phyloP scores from a whole-genome alignment of 2,329 filamentous ascomycete species.

The Aotearoamyces nothofagi region DNA sequence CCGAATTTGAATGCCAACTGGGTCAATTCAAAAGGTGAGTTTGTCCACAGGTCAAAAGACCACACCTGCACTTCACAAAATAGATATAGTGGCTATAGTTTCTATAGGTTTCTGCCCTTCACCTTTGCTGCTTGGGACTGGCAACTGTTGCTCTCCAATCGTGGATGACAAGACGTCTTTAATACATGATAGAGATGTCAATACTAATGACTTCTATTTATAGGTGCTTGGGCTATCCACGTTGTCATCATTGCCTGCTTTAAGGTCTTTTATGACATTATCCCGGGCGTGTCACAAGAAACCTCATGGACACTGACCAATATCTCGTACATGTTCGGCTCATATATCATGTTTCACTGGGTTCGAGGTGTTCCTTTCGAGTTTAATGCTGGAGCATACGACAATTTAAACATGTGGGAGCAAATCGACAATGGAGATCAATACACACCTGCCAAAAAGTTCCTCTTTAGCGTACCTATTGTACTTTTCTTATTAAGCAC shows the following conservation, averaged over 20 bases:
- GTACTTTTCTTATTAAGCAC: conserved; percentile 91
- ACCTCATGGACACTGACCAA: conserved; percentile 98
- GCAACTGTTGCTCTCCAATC: too few relatives aligned
- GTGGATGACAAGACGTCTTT: too few relatives aligned
- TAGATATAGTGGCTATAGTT: too few relatives aligned
- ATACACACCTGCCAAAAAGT: conserved; percentile 98
- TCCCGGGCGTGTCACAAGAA: conserved; percentile 92
- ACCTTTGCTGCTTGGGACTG: too few relatives aligned
- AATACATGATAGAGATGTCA: too few relatives aligned
- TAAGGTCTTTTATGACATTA: conserved; percentile 95
- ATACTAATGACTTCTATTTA: too few relatives aligned
- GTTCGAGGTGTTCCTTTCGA: conserved; percentile 96
- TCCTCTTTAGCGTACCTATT: conserved; percentile 86
- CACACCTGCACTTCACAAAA: too few relatives aligned
- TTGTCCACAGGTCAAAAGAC: conserved; percentile 2
- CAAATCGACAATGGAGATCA: conserved; percentile 98
- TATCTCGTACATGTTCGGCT: conserved; percentile 97
- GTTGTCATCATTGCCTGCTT: conserved; percentile 79
- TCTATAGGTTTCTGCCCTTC: too few relatives aligned
- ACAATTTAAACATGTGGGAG: conserved; percentile 99
- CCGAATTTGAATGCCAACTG: conserved; percentile 96
- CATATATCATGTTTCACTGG: conserved; percentile 99
- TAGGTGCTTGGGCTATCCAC: conserved; percentile 97
- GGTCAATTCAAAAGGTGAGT: conserved; percentile 96
- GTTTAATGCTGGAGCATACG: conserved; percentile 96